phyloP scores from a whole-genome alignment of 2,329 filamentous ascomycete species.

The Trichoderma sp. region DNA sequence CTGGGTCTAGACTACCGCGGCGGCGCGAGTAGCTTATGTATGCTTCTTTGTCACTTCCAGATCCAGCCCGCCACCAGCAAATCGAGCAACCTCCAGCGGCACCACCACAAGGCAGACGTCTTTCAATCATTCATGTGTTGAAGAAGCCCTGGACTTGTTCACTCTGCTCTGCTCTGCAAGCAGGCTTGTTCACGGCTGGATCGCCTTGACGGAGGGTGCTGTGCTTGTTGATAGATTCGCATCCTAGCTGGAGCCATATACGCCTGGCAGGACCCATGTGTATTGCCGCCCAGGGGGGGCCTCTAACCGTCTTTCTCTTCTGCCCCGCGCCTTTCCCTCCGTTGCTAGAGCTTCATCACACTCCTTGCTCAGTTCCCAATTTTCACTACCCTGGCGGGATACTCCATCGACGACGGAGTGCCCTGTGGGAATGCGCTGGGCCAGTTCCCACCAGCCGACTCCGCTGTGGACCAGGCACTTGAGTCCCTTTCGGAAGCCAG shows the following conservation, averaged over 20 bases:
- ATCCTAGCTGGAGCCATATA: slow-evolving; percentile 23
- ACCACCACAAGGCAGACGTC: neutral
- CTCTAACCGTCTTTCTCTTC: slow-evolving; percentile 24
- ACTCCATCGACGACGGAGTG: slow-evolving; percentile 20
- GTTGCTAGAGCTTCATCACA: slow-evolving; percentile 24
- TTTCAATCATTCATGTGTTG: slow-evolving; percentile 15
- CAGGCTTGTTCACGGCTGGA: neutral
- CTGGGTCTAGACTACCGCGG: slow-evolving; percentile 14
- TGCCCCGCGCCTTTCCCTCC: slow-evolving; percentile 25
- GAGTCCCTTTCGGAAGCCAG: slow-evolving; percentile 21
- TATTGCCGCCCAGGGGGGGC: slow-evolving; percentile 23
- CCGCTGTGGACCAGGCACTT: slow-evolving; percentile 25
- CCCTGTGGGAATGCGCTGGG: slow-evolving; percentile 21
- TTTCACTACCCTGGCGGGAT: slow-evolving; percentile 15
- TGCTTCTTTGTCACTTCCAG: slow-evolving; percentile 19
- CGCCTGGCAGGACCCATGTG: slow-evolving; percentile 22
- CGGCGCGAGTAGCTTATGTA: slow-evolving; percentile 12
- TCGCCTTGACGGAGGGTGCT: slow-evolving; percentile 9
- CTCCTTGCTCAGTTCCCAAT: slow-evolving; percentile 20
- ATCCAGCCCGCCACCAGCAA: slow-evolving; percentile 22
- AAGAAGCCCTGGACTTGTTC: slow-evolving; percentile 4
- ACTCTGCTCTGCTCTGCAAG: neutral
- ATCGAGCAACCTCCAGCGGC: neutral
- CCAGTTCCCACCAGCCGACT: slow-evolving; percentile 26
- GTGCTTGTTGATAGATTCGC: slow-evolving; percentile 22